These are phyloP conservation scores for Phyllosticta citriasiana DNA, from an alignment of 2,329 filamentous ascomycete species.

Conservation along the genomic window DNA sequence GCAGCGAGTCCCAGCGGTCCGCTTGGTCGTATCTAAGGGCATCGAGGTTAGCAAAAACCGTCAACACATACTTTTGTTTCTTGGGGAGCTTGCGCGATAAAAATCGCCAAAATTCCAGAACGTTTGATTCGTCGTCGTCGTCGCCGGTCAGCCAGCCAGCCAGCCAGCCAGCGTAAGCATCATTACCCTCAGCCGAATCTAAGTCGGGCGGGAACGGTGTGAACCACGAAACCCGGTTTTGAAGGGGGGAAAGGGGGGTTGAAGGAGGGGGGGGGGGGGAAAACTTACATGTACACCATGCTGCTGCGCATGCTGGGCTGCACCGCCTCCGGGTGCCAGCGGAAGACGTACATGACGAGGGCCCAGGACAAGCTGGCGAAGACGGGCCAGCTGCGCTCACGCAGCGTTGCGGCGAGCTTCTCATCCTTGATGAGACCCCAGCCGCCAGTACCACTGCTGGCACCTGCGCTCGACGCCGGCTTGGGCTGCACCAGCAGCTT, in stretches of 20 bases:
- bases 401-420: constrained; percentile 28
- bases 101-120: background rate
- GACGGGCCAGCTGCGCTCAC: constrained; percentile 71
- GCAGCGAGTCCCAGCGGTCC: constrained; percentile 77
- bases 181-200: background rate
- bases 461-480: constrained; percentile 13
- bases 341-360: constrained; percentile 89
- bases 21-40: constrained; percentile 58
- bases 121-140: background rate
- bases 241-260: background rate
- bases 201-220: background rate
- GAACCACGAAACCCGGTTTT: background rate
- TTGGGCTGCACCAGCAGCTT: constrained; percentile 65
- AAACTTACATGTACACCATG: constrained; percentile 90
- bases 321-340: constrained; percentile 81
- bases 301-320: constrained; percentile 86
- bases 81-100: too few species aligned
- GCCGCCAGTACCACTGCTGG: constrained; percentile 11
- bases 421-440: constrained; percentile 29
- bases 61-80: background rate
- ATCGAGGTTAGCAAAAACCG: background rate
- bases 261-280: constrained; percentile 1
- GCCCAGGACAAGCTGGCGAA: constrained; percentile 92
- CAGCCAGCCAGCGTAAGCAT: background rate
- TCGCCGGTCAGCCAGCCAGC: background rate